Evolutionary conservation across 2,329 filamentous ascomycete genomes (phyloP).

Genomic region (Fonsecaea nubica): DNA sequence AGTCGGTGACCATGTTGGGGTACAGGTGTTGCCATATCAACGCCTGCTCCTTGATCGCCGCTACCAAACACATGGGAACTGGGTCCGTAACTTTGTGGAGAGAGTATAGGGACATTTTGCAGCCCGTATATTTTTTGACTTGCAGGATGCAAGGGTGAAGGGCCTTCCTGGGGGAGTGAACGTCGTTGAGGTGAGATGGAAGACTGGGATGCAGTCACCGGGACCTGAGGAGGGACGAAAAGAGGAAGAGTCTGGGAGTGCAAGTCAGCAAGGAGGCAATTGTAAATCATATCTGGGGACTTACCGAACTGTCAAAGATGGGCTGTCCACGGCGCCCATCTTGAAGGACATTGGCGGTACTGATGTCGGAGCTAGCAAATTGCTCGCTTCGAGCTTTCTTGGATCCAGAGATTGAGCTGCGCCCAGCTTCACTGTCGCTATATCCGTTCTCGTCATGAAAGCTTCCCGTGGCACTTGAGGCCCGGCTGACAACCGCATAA

Average conservation of each 20-base stretch:
- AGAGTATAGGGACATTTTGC: constrained; percentile 67
- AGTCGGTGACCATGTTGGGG: constrained; percentile 68
- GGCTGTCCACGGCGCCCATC: constrained; percentile 93
- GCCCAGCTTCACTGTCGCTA: constrained; percentile 84
- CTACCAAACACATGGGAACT: constrained; percentile 50
- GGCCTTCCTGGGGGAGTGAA: constrained; percentile 73
- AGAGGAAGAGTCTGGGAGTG: constrained; percentile 81
- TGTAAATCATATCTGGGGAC: constrained; percentile 48
- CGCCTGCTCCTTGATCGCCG: constrained; percentile 25
- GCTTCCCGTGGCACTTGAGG: constrained; percentile 64
- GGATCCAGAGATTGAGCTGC: constrained; percentile 72
- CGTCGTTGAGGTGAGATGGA: constrained; percentile 91
- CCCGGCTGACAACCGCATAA: constrained; percentile 68
- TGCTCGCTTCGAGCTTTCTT: constrained; percentile 81
- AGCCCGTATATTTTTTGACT: constrained; percentile 77
- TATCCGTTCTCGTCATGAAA: constrained; percentile 78
- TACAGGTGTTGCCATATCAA: constrained; percentile 41
- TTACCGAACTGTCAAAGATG: constrained; percentile 96
- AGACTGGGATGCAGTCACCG: constrained; percentile 93
- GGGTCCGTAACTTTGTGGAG: constrained; percentile 77
- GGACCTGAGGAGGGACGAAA: constrained; percentile 93
- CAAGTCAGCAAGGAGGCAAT: constrained; percentile 38
- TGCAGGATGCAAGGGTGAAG: constrained; percentile 74
- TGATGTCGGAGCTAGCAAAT: constrained; percentile 94
- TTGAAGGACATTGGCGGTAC: constrained; percentile 96